Evolutionary conservation across 1,139 yeast species (phyloP).

Genomic region (Taphrina wiesneri): DNA sequence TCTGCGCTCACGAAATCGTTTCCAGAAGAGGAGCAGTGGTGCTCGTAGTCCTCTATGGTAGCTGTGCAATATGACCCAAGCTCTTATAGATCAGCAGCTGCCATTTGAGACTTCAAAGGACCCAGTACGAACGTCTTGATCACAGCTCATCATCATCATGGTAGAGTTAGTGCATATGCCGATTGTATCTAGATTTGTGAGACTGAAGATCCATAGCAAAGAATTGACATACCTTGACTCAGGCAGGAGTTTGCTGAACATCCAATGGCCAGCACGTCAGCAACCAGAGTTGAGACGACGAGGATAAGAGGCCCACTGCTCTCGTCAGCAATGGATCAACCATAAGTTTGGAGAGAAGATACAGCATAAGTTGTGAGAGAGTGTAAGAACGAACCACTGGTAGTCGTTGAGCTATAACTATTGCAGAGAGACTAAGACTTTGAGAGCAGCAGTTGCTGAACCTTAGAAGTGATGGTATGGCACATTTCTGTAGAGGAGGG

Average conservation of each 20-base stretch:
- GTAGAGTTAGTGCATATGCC: conserved; percentile 17
- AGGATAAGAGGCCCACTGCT: neutral
- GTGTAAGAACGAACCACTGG: neutral
- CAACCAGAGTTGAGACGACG: neutral
- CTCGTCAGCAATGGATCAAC: neutral
- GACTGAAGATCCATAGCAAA: neutral
- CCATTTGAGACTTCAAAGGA: neutral
- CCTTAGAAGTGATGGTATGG: too few relatives aligned
- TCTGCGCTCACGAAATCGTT: neutral
- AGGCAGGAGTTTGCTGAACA: conserved; percentile 1
- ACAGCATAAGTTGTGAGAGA: neutral
- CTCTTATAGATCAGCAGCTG: neutral
- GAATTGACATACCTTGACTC: neutral
- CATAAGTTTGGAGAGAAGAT: too few relatives aligned
- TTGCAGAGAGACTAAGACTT: neutral
- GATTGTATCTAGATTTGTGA: neutral
- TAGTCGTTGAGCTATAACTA: neutral
- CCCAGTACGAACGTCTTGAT: conserved; percentile 4
- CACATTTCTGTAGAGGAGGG: too few relatives aligned
- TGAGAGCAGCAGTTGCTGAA: too few relatives aligned
- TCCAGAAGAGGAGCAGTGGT: neutral
- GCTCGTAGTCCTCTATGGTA: neutral
- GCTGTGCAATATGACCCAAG: conserved; percentile 2
- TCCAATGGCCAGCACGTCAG: neutral
- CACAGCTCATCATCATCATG: conserved; percentile 1